Base-by-base conservation (phyloP, 2,329 filamentous ascomycete genomes). In the Reticulascus tulasneorum region DNA sequence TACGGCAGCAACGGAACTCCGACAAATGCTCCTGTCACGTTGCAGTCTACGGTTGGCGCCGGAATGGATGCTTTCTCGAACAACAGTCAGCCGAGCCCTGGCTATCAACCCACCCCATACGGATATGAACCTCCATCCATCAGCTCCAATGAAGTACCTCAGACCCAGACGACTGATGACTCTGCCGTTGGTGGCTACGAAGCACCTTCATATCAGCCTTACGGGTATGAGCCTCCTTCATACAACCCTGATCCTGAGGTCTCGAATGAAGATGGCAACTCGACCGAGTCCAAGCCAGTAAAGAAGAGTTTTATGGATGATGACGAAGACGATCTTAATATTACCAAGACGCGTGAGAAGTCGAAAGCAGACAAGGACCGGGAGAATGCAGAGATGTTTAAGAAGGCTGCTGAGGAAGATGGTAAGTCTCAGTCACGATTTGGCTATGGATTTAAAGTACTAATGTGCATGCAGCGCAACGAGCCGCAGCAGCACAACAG, bases 351-450 rank as follows among this genome's bases (percentile, higher is more conserved):
- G 3, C 64, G 67, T 45, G 73, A 69, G 19, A 83, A 84, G 56
- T 73, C 63, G 3, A 81, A 83, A 56, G 65, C 74, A 24, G 81
- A 84, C 10, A 82, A 79, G 51, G 86, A 94, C 51, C 75, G 78
- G 17, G 84, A 88, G 58, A 89, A 90, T 30, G 84, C 88, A 38
- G 90, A 94, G 51, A 81, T 88, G 57, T 87, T 96, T 69, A 78
- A 81, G 37, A 88, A 83, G 58, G 87, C 86, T 18, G 91, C 88
- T 1, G 89, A 84, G 52, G 79, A 82, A 60, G 80, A 84, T 63
- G 77, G 77, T 81, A 60, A 72, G 75, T 53, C 15, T 19, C 23
- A 16, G 11, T n/a, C n/a, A n/a, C n/a, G n/a, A n/a, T n/a, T n/a
- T n/a, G n/a, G n/a, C n/a, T n/a, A n/a, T 23, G 26, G 12, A 21